A percentile compares a stretch with the other conserved stretches of the same genome.
phyloP scores from a whole-genome alignment of 371 early-diverging fungal species.

The Rhizopus sp. region DNA sequence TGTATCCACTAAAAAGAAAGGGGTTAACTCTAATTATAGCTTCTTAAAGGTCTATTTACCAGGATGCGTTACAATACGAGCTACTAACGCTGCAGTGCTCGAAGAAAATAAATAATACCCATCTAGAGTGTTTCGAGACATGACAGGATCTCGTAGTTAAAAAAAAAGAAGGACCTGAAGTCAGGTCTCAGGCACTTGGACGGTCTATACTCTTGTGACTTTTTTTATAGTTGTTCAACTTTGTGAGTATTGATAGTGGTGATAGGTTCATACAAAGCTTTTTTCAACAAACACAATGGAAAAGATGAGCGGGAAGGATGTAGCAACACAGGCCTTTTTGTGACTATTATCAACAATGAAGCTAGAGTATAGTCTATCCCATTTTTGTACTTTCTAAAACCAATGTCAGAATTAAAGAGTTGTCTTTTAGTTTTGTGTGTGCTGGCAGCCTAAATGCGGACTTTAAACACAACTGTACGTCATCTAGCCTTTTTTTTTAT shows the following conservation, averaged over 20 bases:
- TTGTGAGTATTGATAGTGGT: not conserved
- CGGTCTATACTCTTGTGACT: too few species aligned
- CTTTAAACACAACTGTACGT: not conserved
- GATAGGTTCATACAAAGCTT: not conserved
- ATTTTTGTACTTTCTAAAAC: not conserved
- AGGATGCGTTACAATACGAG: conserved; percentile 69
- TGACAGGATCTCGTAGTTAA: conserved; percentile 1
- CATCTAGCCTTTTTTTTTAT: not conserved
- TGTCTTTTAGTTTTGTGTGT: too few species aligned
- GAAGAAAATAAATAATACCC: conserved; percentile 57
- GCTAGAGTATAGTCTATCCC: too few species aligned
- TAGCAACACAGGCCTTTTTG: too few species aligned
- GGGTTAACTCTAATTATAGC: not conserved
- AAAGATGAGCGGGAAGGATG: not conserved
- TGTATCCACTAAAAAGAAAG: conserved; percentile 64
- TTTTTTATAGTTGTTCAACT: not conserved
- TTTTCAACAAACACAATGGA: not conserved
- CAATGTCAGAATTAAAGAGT: not conserved
- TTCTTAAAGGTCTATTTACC: conserved; percentile 24
- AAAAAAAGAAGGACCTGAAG: conserved; percentile 1
- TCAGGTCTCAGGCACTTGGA: not conserved
- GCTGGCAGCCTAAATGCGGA: too few species aligned
- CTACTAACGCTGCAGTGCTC: conserved; percentile 55
- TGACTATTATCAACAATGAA: too few species aligned
- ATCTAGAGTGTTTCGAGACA: conserved; percentile 22